Percentiles rank a stretch among this genome's conserved stretches.
These are phyloP conservation scores for Colletotrichum coccodes DNA, from an alignment of 2,329 filamentous ascomycete genomes.

Conservation along the genomic window DNA sequence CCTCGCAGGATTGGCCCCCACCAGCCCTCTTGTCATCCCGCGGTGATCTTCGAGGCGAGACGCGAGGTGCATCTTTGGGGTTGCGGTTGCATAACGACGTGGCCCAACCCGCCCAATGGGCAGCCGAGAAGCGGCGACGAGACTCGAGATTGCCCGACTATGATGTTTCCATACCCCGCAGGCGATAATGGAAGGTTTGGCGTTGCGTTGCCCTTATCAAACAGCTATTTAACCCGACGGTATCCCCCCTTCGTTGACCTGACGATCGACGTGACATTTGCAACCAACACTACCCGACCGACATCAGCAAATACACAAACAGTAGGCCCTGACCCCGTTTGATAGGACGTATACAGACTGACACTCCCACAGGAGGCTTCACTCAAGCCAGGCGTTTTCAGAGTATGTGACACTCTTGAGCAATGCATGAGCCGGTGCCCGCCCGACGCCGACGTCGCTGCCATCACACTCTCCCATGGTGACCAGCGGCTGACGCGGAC, in stretches of 20 bases:
- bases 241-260: not conserved
- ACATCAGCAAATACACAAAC: not conserved
- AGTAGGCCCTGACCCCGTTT: conserved; percentile 15
- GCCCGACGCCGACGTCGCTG: conserved; percentile 33
- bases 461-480: conserved; percentile 16
- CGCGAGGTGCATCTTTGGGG: not conserved
- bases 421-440: conserved; percentile 72
- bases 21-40: not conserved
- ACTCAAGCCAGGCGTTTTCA: not conserved
- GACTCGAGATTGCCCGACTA: not conserved
- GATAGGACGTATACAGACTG: conserved; percentile 10
- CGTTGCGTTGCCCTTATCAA: not conserved
- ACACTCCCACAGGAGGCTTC: conserved; percentile 21
- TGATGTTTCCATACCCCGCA: conserved; percentile 28
- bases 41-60: not conserved
- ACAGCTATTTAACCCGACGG: conserved; percentile 9
- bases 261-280: too few species aligned
- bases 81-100: conserved; percentile 20
- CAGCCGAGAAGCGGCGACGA: not conserved
- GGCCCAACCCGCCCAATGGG: conserved; percentile 17
- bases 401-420: conserved; percentile 26
- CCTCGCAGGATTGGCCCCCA: not conserved
- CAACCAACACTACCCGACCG: not conserved
- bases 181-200: conserved; percentile 19
- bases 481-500: conserved; percentile 42